Conservation (phyloP, 2,329 filamentous ascomycete genomes). For the Pyricularia grisea region DNA sequence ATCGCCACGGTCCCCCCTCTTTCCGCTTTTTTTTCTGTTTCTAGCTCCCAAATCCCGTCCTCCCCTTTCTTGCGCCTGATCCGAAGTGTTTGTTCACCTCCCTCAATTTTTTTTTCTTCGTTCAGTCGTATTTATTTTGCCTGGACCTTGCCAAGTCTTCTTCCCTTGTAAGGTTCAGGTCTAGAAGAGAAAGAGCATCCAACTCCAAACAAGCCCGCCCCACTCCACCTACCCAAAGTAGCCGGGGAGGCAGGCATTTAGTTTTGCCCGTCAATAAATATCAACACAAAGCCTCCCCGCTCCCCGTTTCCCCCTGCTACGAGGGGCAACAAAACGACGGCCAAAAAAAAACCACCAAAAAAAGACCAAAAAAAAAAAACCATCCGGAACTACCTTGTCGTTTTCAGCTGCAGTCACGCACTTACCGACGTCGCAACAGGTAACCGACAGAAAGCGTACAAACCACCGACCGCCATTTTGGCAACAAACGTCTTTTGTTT, state of each 20-base stretch:
- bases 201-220: background rate
- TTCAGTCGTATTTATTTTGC: background rate
- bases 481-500: background rate
- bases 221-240: background rate
- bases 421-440: background rate
- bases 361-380: background rate
- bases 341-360: too few relatives aligned
- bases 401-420: background rate
- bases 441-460: background rate
- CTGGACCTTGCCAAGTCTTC: background rate
- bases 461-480: background rate
- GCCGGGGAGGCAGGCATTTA: background rate
- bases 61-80: background rate
- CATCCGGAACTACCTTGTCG: background rate
- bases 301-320: background rate
- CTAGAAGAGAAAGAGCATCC: background rate
- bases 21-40: background rate
- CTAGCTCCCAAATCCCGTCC: background rate
- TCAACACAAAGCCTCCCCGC: background rate
- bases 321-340: background rate
- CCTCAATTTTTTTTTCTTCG: background rate
- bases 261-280: background rate
- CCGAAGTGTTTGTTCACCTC: background rate
- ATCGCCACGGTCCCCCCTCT: background rate
- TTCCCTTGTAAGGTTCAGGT: background rate